These are phyloP conservation scores for Flaveria floridana DNA, from an alignment of 140 eudicot genomes.

Conservation along the genomic window DNA sequence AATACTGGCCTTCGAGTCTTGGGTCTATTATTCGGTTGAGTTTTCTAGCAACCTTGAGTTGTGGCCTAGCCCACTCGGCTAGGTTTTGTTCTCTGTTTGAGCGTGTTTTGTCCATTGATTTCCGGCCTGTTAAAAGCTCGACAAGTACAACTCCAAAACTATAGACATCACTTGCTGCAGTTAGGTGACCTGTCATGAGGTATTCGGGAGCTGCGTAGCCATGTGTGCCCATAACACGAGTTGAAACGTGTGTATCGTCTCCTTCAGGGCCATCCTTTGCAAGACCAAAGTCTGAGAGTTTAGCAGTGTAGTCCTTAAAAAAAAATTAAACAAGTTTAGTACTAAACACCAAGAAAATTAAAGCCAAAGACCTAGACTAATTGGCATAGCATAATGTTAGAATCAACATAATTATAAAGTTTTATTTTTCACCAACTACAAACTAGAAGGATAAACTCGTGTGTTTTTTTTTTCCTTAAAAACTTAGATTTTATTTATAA, in stretches of 20 bases:
- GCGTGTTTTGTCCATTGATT: constrained; percentile 68
- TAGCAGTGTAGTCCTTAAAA: constrained; percentile 66
- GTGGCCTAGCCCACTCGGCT: constrained; percentile 80
- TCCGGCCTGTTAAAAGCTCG: constrained; percentile 71
- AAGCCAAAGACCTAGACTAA: not conserved
- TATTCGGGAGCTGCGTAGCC: constrained; percentile 90
- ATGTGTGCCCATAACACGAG: constrained; percentile 73
- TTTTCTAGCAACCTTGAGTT: constrained; percentile 47
- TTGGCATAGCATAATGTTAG: not conserved
- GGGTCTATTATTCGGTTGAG: constrained; percentile 68
- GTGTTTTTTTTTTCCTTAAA: too few relatives aligned
- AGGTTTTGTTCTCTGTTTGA: constrained; percentile 63
- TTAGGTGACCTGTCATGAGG: constrained; percentile 80
- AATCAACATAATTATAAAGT: not conserved
- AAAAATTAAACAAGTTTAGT: constrained; percentile 23
- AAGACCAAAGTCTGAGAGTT: constrained; percentile 83
- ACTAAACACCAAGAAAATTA: not conserved
- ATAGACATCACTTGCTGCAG: constrained; percentile 75
- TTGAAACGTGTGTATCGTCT: constrained; percentile 76
- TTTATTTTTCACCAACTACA: not conserved
- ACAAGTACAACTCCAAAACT: constrained; percentile 76
- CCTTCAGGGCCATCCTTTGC: constrained; percentile 90
- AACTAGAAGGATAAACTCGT: not conserved
- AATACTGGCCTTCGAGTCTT: constrained; percentile 72
- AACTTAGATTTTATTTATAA: too few relatives aligned